A percentile compares a stretch with the other conserved stretches of the same genome.
phyloP scores from a whole-genome alignment of 139 green algal species.

The Chlamydomonas sp. region DNA sequence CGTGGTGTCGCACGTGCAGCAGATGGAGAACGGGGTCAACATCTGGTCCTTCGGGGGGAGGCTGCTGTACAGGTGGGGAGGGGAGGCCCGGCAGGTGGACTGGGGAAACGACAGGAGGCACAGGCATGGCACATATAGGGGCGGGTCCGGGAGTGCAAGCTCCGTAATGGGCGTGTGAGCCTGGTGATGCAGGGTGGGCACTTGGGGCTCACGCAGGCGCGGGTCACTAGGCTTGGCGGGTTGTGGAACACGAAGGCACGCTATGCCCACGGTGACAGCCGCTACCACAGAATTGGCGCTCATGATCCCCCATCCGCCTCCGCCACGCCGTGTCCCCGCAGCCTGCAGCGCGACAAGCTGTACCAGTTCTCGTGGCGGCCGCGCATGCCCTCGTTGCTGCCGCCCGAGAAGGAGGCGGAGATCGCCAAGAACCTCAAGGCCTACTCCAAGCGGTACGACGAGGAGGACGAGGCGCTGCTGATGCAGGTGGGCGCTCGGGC shows the following conservation, averaged over 20 bases:
- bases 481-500: slow-evolving; percentile 47
- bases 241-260: too few species aligned
- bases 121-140: too few species aligned
- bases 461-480: slow-evolving; percentile 91
- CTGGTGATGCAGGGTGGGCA: too few species aligned
- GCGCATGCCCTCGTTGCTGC: slow-evolving; percentile 86
- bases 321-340: slow-evolving; percentile 24
- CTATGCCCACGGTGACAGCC: too few species aligned
- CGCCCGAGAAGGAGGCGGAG: slow-evolving; percentile 87
- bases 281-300: neutral
- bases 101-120: too few species aligned
- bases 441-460: slow-evolving; percentile 94
- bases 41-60: slow-evolving; percentile 95
- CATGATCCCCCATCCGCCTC: neutral
- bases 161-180: too few species aligned
- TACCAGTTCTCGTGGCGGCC: slow-evolving; percentile 97
- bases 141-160: too few species aligned
- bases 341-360: slow-evolving; percentile 82
- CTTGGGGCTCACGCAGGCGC: too few species aligned
- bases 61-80: slow-evolving; percentile 82
- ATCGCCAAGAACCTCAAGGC: slow-evolving; percentile 93
- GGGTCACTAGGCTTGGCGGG: too few species aligned
- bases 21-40: slow-evolving; percentile 98
- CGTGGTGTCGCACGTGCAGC: slow-evolving; percentile 84
- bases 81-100: too few species aligned